Evolutionary conservation across 2,329 filamentous ascomycete genomes (phyloP).

Genomic region (Tolypocladium album): DNA sequence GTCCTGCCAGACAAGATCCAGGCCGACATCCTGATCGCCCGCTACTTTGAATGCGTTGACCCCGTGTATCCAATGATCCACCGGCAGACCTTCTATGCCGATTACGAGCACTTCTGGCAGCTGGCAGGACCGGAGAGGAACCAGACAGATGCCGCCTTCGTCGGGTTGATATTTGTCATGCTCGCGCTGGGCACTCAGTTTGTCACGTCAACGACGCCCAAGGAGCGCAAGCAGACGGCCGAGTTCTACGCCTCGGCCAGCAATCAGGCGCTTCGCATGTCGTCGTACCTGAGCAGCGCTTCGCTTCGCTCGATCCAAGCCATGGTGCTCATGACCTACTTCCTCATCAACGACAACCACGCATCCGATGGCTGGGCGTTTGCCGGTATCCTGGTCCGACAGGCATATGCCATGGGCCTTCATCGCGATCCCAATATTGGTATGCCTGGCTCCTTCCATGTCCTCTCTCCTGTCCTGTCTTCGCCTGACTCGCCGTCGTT

Average conservation of each 20-base stretch:
- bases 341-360: conserved; percentile 78
- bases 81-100: conserved; percentile 62
- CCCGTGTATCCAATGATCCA: conserved; percentile 76
- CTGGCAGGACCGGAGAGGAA: conserved; percentile 46
- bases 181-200: conserved; percentile 73
- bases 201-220: conserved; percentile 45
- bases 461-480: no score
- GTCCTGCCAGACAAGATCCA: conserved; percentile 68
- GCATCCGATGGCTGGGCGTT: conserved; percentile 77
- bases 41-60: conserved; percentile 63
- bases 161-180: conserved; percentile 67
- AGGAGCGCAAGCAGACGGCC: conserved; percentile 61
- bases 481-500: neutral
- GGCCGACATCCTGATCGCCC: conserved; percentile 55
- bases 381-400: conserved; percentile 64
- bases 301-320: conserved; percentile 65
- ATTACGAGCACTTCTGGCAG: conserved; percentile 71
- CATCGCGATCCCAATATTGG: conserved; percentile 70
- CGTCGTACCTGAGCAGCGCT: conserved; percentile 65
- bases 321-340: conserved; percentile 73
- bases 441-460: conserved; percentile 11
- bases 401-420: conserved; percentile 72
- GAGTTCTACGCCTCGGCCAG: conserved; percentile 75
- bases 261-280: conserved; percentile 65
- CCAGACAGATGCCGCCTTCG: conserved; percentile 53